These are phyloP conservation scores for Citrus reticulata DNA, from an alignment of 345 rosid genomes.

Conservation along the genomic window DNA sequence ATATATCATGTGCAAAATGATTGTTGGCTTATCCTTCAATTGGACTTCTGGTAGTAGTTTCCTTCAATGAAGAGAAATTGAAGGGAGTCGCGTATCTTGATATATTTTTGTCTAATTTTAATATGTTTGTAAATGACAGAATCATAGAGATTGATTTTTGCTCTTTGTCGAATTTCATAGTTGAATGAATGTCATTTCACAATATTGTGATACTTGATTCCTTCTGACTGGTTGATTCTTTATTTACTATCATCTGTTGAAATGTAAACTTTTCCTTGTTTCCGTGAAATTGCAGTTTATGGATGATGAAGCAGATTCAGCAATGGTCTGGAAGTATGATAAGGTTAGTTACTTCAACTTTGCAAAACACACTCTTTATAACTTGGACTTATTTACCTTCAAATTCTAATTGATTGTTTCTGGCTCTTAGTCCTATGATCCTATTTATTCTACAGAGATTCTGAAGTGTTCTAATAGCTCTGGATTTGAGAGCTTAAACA, in stretches of 20 bases:
- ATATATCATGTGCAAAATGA: background rate
- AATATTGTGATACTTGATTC: background rate
- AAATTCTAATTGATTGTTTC: background rate
- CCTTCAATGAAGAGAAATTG: background rate
- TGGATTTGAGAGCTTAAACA: constrained; percentile 11
- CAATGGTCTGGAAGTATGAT: constrained; percentile 32
- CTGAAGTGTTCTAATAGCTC: background rate
- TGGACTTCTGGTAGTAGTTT: background rate
- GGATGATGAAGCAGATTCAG: constrained; percentile 45
- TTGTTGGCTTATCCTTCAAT: background rate
- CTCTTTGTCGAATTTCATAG: background rate
- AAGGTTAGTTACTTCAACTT: constrained; percentile 17
- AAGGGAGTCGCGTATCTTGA: no score
- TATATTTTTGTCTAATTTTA: background rate
- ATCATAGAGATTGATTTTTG: background rate
- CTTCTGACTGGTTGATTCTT: background rate
- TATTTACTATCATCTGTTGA: background rate
- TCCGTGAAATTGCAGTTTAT: background rate
- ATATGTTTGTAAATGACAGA: background rate
- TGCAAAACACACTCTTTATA: background rate
- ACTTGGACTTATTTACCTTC: background rate
- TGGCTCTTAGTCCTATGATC: constrained; percentile 14
- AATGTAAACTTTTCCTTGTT: background rate
- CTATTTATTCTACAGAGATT: constrained; percentile 10
- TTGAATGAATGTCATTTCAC: no score